phyloP scores from a whole-genome alignment of 306 rosid genomes.

The Quercus parvula region DNA sequence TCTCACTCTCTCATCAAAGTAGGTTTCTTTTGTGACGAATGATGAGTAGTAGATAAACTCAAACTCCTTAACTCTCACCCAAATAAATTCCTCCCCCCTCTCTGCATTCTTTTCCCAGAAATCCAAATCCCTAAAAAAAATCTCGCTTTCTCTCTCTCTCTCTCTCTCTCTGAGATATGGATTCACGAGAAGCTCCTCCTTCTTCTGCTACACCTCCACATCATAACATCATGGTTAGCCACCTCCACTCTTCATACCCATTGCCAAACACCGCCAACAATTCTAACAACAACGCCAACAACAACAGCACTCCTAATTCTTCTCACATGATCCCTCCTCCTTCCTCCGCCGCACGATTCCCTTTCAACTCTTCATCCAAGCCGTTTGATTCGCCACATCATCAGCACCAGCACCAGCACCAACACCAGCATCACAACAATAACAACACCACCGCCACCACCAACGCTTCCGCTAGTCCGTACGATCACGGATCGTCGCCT shows the following conservation, averaged over 20 bases:
- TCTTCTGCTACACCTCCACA: constrained; percentile 23
- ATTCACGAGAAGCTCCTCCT: constrained; percentile 54
- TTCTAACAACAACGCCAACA: background rate
- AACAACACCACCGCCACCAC: background rate
- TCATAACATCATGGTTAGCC: constrained; percentile 48
- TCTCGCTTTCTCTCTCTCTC: background rate
- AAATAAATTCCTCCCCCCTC: background rate
- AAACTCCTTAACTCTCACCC: constrained; percentile 1
- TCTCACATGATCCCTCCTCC: constrained; percentile 46
- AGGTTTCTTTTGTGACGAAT: too few species aligned
- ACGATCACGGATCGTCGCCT: constrained; percentile 50
- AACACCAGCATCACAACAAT: background rate
- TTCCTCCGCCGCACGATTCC: constrained; percentile 50
- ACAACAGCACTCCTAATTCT: constrained; percentile 38
- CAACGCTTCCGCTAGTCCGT: constrained; percentile 20
- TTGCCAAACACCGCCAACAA: constrained; percentile 21
- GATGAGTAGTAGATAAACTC: background rate
- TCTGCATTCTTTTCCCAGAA: constrained; percentile 24
- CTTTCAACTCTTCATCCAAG: constrained; percentile 47
- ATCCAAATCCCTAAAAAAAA: background rate
- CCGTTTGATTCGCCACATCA: constrained; percentile 37
- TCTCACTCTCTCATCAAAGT: too few species aligned
- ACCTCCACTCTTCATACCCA: constrained; percentile 37
- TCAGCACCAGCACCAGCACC: too few species aligned
- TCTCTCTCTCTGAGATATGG: constrained; percentile 34